phyloP scores from a whole-genome alignment of 1,284 basidiomycete species.

The Somion occarium region DNA sequence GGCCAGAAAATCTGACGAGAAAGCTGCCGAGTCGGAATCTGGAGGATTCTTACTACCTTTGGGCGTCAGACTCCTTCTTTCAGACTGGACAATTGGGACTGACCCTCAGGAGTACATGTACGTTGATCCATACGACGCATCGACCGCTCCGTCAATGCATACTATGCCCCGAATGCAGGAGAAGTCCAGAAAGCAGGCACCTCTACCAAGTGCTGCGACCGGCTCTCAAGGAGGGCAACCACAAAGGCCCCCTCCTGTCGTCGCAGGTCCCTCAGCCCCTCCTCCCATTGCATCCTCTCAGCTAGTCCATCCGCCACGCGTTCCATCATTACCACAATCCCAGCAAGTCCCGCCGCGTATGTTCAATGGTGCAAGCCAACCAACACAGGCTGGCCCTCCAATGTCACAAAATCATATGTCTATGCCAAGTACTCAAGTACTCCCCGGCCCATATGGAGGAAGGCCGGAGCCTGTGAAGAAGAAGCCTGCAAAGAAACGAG shows the following conservation, averaged over 20 bases:
- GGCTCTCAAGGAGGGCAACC: slow-evolving; percentile 25
- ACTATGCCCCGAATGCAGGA: neutral
- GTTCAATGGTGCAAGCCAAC: slow-evolving; percentile 1
- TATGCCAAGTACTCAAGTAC: slow-evolving; percentile 61
- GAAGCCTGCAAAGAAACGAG: slow-evolving; percentile 61
- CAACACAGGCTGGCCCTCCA: neutral
- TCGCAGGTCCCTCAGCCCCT: slow-evolving; percentile 8
- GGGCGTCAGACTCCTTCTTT: slow-evolving; percentile 57
- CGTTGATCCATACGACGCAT: slow-evolving; percentile 47
- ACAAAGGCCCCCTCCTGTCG: slow-evolving; percentile 32
- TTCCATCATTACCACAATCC: slow-evolving; percentile 3
- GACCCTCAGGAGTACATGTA: slow-evolving; percentile 48
- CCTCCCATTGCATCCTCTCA: slow-evolving; percentile 11
- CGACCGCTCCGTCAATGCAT: slow-evolving; percentile 18
- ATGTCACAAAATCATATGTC: slow-evolving; percentile 31
- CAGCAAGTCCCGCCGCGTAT: slow-evolving; percentile 6
- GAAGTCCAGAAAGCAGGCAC: neutral
- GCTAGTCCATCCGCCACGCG: slow-evolving; percentile 25
- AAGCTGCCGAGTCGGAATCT: slow-evolving; percentile 10
- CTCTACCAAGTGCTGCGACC: neutral
- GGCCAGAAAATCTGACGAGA: neutral
- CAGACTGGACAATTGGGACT: slow-evolving; percentile 59
- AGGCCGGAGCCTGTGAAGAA: slow-evolving; percentile 47
- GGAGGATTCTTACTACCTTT: slow-evolving; percentile 31
- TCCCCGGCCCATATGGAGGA: slow-evolving; percentile 70